Evolutionary conservation across 768 basidiomycete species (phyloP).

Genomic region (Lentinula edodes): DNA sequence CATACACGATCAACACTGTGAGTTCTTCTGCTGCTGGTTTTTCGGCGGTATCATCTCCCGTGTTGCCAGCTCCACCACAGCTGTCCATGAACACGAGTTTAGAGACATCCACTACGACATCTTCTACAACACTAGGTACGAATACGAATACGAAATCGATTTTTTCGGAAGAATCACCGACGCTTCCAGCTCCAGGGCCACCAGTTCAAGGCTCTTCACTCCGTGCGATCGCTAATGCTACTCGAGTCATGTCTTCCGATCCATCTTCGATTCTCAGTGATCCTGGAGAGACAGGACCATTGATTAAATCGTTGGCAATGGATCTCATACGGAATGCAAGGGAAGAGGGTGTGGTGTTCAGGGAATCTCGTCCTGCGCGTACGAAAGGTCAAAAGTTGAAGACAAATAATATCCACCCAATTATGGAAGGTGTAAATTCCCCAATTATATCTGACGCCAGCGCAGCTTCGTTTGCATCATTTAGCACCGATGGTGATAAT

Average conservation of each 20-base stretch:
- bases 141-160: background rate
- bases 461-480: background rate
- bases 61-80: slow-evolving; percentile 1
- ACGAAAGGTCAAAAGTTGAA: slow-evolving; percentile 1
- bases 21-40: background rate
- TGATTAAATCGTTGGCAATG: slow-evolving; percentile 62
- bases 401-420: background rate
- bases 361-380: slow-evolving; percentile 13
- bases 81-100: background rate
- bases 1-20: background rate
- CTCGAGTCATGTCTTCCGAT: slow-evolving; percentile 78
- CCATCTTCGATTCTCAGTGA: slow-evolving; percentile 70
- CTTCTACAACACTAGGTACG: background rate
- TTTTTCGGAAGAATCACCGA: slow-evolving; percentile 7
- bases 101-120: background rate
- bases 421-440: background rate
- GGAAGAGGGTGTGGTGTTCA: slow-evolving; percentile 49
- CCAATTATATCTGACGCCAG: background rate
- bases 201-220: slow-evolving; percentile 61
- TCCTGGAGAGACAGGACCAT: slow-evolving; percentile 51
- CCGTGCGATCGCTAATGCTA: slow-evolving; percentile 76
- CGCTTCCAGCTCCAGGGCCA: background rate
- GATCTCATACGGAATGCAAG: slow-evolving; percentile 65
- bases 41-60: background rate
- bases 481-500: background rate